Percentiles rank a stretch among this genome's conserved stretches.
Evolutionary conservation across 1,139 yeast genomes (phyloP).

Genomic region (Wickerhamomyces sp.): DNA sequence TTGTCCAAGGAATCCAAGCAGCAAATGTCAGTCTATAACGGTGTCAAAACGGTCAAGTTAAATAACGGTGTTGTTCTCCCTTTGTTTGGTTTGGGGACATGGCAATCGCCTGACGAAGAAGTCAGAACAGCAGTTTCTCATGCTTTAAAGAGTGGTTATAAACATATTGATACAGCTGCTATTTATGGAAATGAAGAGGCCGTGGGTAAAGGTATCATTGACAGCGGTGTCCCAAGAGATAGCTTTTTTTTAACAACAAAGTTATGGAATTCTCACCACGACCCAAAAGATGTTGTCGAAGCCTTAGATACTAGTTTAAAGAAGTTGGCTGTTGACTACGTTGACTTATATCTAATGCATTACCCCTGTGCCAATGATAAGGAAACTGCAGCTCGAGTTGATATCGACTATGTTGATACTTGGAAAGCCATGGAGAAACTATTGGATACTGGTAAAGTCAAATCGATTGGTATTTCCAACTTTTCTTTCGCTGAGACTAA

Average conservation of each 20-base stretch:
- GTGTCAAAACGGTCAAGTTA: constrained; percentile 25
- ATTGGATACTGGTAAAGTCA: constrained; percentile 55
- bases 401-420: constrained; percentile 66
- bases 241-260: constrained; percentile 69
- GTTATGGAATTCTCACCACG: constrained; percentile 73
- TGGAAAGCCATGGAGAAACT: constrained; percentile 73
- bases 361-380: constrained; percentile 55
- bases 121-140: constrained; percentile 50
- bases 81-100: constrained; percentile 43
- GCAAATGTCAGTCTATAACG: neutral
- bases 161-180: constrained; percentile 53
- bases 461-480: constrained; percentile 79
- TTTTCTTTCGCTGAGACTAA: constrained; percentile 45
- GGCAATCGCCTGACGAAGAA: constrained; percentile 44
- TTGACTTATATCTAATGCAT: constrained; percentile 71
- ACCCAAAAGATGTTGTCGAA: constrained; percentile 29
- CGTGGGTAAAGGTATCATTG: constrained; percentile 59
- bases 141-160: constrained; percentile 47
- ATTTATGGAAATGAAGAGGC: constrained; percentile 73
- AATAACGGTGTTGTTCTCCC: constrained; percentile 43
- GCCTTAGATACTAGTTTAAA: constrained; percentile 27
- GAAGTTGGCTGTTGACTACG: constrained; percentile 44
- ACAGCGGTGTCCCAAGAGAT: constrained; percentile 60
- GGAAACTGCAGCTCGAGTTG: constrained; percentile 26
- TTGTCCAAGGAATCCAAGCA: no score